Conservation (phyloP, 2,329 filamentous ascomycete genomes). For the Colletotrichum sp. region DNA sequence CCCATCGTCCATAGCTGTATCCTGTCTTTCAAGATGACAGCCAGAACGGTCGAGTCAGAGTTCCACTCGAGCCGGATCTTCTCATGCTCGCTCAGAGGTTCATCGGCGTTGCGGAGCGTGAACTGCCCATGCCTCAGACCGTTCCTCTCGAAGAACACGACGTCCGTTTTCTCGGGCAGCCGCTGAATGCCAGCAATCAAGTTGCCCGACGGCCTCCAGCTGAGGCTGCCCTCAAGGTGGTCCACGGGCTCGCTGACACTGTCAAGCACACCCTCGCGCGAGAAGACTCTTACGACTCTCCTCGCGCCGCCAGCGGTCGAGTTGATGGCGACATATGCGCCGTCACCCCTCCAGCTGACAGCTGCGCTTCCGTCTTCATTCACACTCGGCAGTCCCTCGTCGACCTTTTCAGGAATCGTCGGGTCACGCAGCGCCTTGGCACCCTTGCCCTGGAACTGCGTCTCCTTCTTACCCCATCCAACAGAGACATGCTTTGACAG, state of each 20-base stretch:
- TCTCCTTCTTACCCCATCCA: conserved; percentile 98
- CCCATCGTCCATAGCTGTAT: conserved; percentile 97
- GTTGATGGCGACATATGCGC: conserved; percentile 88
- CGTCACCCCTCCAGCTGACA: conserved; percentile 95
- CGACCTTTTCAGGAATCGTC: conserved; percentile 91
- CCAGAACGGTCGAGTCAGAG: conserved; percentile 86
- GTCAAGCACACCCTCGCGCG: conserved; percentile 86
- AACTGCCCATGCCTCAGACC: conserved; percentile 97
- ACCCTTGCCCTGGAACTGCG: conserved; percentile 92
- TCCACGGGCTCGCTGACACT: conserved; percentile 96
- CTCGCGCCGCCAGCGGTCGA: conserved; percentile 72
- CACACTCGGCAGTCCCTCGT: conserved; percentile 77
- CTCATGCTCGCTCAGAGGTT: conserved; percentile 57
- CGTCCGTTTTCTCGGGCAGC: conserved; percentile 70
- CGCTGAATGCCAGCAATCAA: conserved; percentile 87
- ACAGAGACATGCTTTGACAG: conserved; percentile 95
- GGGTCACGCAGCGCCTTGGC: conserved; percentile 88
- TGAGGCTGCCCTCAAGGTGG: conserved; percentile 83
- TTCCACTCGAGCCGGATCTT: conserved; percentile 83
- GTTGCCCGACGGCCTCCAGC: conserved; percentile 92
- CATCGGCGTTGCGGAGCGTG: conserved; percentile 71
- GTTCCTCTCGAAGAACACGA: conserved; percentile 96
- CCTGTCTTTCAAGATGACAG: conserved; percentile 74
- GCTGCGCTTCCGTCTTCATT: conserved; percentile 74
- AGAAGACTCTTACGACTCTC: conserved; percentile 87